Conservation (phyloP, 164 flowering plant species). For the Euptelea pleiosperma region DNA sequence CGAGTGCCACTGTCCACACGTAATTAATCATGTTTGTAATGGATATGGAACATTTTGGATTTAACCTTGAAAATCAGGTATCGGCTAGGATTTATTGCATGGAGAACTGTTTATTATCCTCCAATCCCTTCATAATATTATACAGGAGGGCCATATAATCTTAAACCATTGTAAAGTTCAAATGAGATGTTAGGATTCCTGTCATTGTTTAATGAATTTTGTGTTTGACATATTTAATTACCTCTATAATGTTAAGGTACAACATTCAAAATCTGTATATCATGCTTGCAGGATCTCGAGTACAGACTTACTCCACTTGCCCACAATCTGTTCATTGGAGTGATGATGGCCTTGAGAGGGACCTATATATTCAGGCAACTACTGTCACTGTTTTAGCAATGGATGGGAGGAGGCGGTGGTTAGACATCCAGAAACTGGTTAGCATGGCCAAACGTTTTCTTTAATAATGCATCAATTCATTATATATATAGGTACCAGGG, state of each 20-base stretch:
- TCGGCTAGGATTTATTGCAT: no score
- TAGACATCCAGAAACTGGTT: constrained; percentile 89
- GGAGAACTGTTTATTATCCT: no score
- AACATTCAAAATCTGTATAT: constrained; percentile 1
- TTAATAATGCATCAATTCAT: no score
- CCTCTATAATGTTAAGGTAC: constrained; percentile 1
- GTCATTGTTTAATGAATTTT: background rate
- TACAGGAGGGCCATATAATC: no score
- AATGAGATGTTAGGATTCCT: background rate
- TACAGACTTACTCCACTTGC: constrained; percentile 39
- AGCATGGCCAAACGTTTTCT: constrained; percentile 22
- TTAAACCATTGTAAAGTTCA: no score
- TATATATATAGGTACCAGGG: no score
- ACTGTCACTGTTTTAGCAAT: constrained; percentile 87
- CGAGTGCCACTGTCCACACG: no score
- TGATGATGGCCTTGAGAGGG: constrained; percentile 82
- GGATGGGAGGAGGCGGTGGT: constrained; percentile 98
- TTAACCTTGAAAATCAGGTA: no score
- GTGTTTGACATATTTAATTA: constrained; percentile 3
- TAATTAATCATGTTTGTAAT: no score
- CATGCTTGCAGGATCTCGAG: constrained; percentile 48
- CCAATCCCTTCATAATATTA: no score
- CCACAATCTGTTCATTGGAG: constrained; percentile 70
- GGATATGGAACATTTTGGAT: no score
- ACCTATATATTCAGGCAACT: constrained; percentile 67